Base-by-base conservation (phyloP, 495 filamentous ascomycete species). In the Tetracladium setigerum region DNA sequence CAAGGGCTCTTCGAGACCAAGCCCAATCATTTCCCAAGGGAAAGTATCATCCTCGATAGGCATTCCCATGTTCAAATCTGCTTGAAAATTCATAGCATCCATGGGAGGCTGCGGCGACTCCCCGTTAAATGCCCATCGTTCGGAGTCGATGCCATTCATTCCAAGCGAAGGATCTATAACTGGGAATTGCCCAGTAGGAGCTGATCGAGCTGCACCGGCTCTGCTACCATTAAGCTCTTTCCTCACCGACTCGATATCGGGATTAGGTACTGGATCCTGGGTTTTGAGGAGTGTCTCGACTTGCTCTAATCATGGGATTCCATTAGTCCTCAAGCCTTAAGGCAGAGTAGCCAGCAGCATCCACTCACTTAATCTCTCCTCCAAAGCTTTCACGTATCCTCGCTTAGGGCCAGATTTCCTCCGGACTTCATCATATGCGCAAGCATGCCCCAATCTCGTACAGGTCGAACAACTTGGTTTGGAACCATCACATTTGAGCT, bases 361-460 rank as follows among this genome's bases (percentile, higher is more conserved):
- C 35, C 43, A 62, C 80, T 62, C 73, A 96, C 91, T 89, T 58
- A 99, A 67, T 58, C 94, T 79, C 49, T 94, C 91, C 68, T 97
- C 94, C 61, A 99, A 62, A 44, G 90, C 88, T 72, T 97, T 99
- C 48, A 99, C 94, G 66, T 99, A 97, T 50, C 92, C 92, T 61
- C 94, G 77, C 70, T 97, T 99, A 4, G 92, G 92, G 8, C 92
- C 92, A 64, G 92, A 97, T 75, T 99, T 99, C 68, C 89, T 87
- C 61, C 92, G 79, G 41, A 90, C 83, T 67, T 99, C 92, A 67
- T 97, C 92, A 59, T 96, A 99, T 11, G 86, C 79, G 70, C 92
- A 99, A 46, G 82, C 81, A 67, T 99, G 92, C 32, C 86, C 82
- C 44, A 99, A 68, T 41, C 92, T 74, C 13, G 85, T 80, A 63